Conservation (phyloP, 176 grass and related monocot species). For the Carex parvula region DNA sequence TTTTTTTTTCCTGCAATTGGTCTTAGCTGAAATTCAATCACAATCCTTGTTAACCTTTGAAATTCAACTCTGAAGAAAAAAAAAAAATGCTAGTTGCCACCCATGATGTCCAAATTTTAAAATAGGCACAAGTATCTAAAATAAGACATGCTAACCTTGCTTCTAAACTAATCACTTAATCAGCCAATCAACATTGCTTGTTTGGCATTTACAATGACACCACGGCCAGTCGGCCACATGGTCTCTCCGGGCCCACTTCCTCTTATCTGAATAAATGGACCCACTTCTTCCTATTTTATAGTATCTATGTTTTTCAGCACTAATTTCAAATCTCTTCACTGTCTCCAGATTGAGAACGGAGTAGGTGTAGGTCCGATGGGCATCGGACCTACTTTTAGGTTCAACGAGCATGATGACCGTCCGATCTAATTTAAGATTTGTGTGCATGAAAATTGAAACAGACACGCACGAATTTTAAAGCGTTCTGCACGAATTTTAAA, state of each 20-base stretch:
- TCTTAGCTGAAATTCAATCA: not conserved
- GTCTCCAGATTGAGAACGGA: not conserved
- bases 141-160: not conserved
- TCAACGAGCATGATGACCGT: too few species aligned
- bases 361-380: too few species aligned
- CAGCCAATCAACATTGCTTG: not conserved
- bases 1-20: too few species aligned
- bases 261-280: not conserved
- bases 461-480: too few species aligned
- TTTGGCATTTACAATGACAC: constrained; percentile 9
- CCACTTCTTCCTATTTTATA: not conserved
- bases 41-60: not conserved
- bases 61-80: not conserved
- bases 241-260: not conserved
- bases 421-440: too few species aligned
- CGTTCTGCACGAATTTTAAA: too few species aligned
- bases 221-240: not conserved
- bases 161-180: constrained; percentile 4
- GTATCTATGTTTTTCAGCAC: not conserved
- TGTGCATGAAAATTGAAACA: too few species aligned
- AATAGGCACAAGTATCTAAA: not conserved
- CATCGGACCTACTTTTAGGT: too few species aligned
- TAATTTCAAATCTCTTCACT: not conserved
- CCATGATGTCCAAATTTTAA: not conserved
- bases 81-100: not conserved